Base-by-base conservation (phyloP, 1,139 yeast species). In the Yamadazyma triangularis region DNA sequence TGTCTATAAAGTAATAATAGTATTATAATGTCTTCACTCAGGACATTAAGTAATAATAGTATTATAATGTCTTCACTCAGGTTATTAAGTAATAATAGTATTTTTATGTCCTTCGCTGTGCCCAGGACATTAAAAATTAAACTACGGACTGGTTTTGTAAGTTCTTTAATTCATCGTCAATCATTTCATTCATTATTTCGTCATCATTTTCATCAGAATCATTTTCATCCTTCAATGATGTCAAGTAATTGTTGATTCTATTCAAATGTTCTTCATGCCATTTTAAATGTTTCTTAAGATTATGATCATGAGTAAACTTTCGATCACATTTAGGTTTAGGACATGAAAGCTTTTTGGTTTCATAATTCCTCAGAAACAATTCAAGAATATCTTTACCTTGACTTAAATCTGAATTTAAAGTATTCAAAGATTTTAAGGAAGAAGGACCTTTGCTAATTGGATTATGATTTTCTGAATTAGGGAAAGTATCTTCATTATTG, bases 201-300 rank as follows among this genome's bases (percentile, higher is more conserved):
- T 44, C 47, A 38, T 56, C 62, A 25, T 57, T 56, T 25, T 57
- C 35, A 15, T 44, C 40, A 28, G 58, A n/a, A 22, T 32, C 34
- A 15, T 29, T 27, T 32, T 36, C 8, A 16, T 15, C 18, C 16
- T 53, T 55, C 24, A 66, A 43, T 1, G 61, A 51, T 6, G 44
- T 45, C 36, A 68, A 51, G 33, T 56, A 66, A 8, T 39, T 38
- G 32, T 61, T 63, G 9, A 67, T 55, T 40, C 53, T 59, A 26
- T 40, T 40, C 35, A 59, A 43, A 23, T 64, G 63, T 14, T 55
- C 54, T 8, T 63, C 61, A 46, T 78, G 85, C 81, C 82, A 75
- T 24, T 50, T 53, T 29, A 77, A 41, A 47, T 79, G 86, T 28
- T 82, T 59, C 14, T 51, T 48, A 23, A 76, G 50, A 45, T 77